Base-by-base conservation (phyloP, 2,329 filamentous ascomycete species). In the Podosphaera xanthii region DNA sequence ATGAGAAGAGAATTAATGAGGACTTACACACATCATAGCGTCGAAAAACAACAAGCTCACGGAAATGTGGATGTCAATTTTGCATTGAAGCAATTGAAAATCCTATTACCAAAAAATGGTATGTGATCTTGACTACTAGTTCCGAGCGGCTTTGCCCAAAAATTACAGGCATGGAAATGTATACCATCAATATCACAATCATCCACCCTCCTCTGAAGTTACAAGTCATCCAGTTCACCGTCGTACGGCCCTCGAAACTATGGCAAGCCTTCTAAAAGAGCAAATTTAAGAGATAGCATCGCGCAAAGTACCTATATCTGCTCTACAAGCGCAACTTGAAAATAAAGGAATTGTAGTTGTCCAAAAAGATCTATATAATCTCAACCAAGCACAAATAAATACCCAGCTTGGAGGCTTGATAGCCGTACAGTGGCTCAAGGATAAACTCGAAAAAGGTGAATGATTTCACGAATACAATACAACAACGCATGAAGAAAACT, bases 371-470 rank as follows among this genome's bases (percentile, higher is more conserved):
- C 4, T 46, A 46, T 46, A 2, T 46, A 22, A 52, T 22, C 44
- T 36, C 55, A 34, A 64, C 64, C 48, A 63, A 64, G 42, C 3
- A 64, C 63, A 31, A 65, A 65, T n/a, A 60, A 61, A 46, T 65
- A 65, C 58, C 64, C 58, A 8, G n/a, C 42, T 46, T 46, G 42
- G 4, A 46, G 42, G 42, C 42, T 44, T 14, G 8, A 44, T 44
- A 22, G 22, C 22, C 22, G 22, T 22, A 22, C 22, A 22, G 22
- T 22, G 22, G 22, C 22, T 22, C 22, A 22, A 22, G 22, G 22
- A 22, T 22, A 22, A 22, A 22, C 22, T 22, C 22, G 22, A 22
- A 22, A 22, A 22, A 22, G 22, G 22, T 22, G 22, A 22, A 22
- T 22, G 22, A 1, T 22, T 22, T 22, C 22, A 22, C 22, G 22